Evolutionary conservation across 192 early-diverging fungal genomes (phyloP), one percentile per base, ranked within the genome.

Genomic region (Piromyces finnis): DNA sequence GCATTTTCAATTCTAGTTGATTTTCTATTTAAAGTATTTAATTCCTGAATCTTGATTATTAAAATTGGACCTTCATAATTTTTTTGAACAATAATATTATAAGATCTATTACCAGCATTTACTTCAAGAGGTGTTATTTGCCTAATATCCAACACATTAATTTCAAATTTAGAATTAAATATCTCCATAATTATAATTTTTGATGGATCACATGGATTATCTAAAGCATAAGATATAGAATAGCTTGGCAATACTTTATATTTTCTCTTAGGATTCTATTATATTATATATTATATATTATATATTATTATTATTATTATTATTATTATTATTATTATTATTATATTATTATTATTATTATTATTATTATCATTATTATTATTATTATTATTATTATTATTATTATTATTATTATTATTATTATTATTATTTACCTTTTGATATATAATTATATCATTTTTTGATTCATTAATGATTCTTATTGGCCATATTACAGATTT

Each of bases 401-500:
- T 13, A 39, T 39, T 39, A 39, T 39, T 39, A 39, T 39, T 39
- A 39, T 5, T 13, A 14, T 39, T 39, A 39, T 13, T 13, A 39
- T 39, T 39, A 39, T 32, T 26, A 78, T 59, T 27, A 17, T 86
- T 81, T 79, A 92, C 92, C 81, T 91, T 85, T 87, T 97, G 96
- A 88, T 91, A 95, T 68, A 97, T 90, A 0, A 84, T 84, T 29
- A 98, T 88, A 78, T 93, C 91, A 39, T 87, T 87, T 14, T 88
- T 86, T 0, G 92, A 92, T 29, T 87, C 79, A 85, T 97, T 97
- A 27, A 94, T 92, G 59, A 99, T 90, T 28, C 88, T 85, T 79
- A 93, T 96, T 27, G 98, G 98, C 98, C 98, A 99, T 77, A 90
- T 87, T 13, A 87, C 89, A 37, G 80, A 93, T 91, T 78, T 91